Conservation (phyloP, 163 green algal species). For the Trebouxia gelatinosa region DNA sequence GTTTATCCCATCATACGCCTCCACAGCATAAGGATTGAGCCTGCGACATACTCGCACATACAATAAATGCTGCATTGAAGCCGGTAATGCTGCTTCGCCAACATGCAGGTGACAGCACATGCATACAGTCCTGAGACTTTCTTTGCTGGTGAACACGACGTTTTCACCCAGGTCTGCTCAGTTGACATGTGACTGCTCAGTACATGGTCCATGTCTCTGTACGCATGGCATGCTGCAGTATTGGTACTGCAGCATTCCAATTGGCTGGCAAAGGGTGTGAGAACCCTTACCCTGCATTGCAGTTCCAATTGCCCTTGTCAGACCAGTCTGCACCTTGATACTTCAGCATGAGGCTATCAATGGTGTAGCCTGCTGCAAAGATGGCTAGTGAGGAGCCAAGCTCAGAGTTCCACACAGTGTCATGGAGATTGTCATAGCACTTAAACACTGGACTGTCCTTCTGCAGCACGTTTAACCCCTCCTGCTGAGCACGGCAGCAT, state of each 20-base stretch:
- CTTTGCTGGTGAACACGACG: too few relatives aligned
- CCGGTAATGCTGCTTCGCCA: too few relatives aligned
- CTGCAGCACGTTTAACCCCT: constrained; percentile 35
- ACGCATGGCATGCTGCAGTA: too few relatives aligned
- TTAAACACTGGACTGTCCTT: constrained; percentile 35
- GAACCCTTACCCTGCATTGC: constrained; percentile 58
- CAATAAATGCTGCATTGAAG: too few relatives aligned
- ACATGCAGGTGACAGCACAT: too few relatives aligned
- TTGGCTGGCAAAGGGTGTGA: too few relatives aligned
- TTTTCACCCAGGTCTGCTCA: too few relatives aligned
- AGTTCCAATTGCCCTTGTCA: constrained; percentile 60
- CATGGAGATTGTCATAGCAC: constrained; percentile 44
- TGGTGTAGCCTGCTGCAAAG: constrained; percentile 61
- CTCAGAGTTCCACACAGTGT: constrained; percentile 54
- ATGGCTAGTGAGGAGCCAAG: constrained; percentile 51
- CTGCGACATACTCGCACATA: constrained; percentile 37
- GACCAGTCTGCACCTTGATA: constrained; percentile 79
- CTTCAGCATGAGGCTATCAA: constrained; percentile 71
- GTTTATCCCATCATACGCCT: constrained; percentile 44
- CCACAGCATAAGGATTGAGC: constrained; percentile 49
- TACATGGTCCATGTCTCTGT: too few relatives aligned
- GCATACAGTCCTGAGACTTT: too few relatives aligned
- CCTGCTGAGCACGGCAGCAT: too few relatives aligned
- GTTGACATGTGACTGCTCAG: too few relatives aligned
- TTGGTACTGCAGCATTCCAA: too few relatives aligned